Base-by-base conservation (phyloP, 1,139 yeast species). In the Protomyces arabidopsidicola region DNA sequence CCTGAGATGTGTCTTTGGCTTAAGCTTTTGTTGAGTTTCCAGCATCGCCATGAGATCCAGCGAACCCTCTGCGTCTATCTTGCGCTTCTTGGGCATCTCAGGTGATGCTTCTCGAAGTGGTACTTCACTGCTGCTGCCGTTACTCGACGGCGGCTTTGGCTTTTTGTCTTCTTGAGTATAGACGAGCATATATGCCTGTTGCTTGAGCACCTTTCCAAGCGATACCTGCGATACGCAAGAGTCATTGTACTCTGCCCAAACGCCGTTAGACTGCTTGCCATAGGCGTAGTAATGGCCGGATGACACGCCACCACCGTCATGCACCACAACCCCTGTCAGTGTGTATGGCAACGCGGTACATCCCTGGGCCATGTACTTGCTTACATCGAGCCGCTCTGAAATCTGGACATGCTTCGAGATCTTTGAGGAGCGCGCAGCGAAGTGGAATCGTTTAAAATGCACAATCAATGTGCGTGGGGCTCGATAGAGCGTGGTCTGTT, bases 191-290 rank as follows among this genome's bases (percentile, higher is more conserved):
- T 93, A 93, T 1, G 98, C 98, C 31, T 95, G 89, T 71, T 90
- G 96, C 70, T 83, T 82, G 70, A 90, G 78, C 1, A 90, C 97
- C 62, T 83, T 85, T 64, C 83, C 79, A 72, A 88, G 95, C 53
- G 86, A 81, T 63, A 89, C 84, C 67, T 80, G 81, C 71, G 88
- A 87, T 68, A 90, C 85, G 71, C 86, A 84, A 71, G 93, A 98
- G 72, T 93, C 99, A 73, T 93, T 98, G 74, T 91, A 93, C 10
- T 91, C 87, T 39, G 90, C 86, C 98, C 98, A 93, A 1, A 86
- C 76, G 1, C 90, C 90, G 74, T 89, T 93, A 1, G 97, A 96
- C 73, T 91, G 97, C 68, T 88, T 83, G 72, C 97, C 89, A 73
- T 88, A 90, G 0, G 96, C 87, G 67, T 90, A 83, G 72, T 93